phyloP scores from a whole-genome alignment of 2,329 filamentous ascomycete species.

The Fusarium dimerum region DNA sequence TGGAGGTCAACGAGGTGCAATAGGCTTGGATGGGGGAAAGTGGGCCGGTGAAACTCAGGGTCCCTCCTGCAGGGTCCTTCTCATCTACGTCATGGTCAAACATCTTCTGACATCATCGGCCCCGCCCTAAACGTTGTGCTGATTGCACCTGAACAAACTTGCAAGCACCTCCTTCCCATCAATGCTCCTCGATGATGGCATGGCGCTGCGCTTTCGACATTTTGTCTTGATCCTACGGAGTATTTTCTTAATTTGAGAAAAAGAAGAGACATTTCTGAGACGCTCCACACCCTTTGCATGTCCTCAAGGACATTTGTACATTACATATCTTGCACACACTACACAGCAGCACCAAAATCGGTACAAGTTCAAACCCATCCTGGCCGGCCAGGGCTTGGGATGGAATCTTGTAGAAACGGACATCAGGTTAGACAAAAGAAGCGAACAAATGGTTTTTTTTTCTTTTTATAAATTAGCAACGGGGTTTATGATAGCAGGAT shows the following conservation, averaged over 20 bases:
- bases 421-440: constrained; percentile 20
- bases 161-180: constrained; percentile 3
- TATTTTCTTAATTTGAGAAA: too few relatives aligned
- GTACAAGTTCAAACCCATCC: constrained; percentile 4
- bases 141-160: constrained; percentile 12
- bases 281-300: too few relatives aligned
- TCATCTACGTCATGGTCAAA: neutral
- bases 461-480: constrained; percentile 1
- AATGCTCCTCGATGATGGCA: constrained; percentile 28
- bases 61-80: constrained; percentile 34
- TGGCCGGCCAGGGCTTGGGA: constrained; percentile 19
- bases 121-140: constrained; percentile 1
- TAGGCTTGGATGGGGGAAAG: constrained; percentile 10
- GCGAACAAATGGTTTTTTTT: constrained; percentile 5
- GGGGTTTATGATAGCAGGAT: too few relatives aligned
- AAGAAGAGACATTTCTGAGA: too few relatives aligned
- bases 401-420: constrained; percentile 3
- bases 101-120: constrained; percentile 14
- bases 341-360: neutral
- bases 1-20: constrained; percentile 11
- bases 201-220: constrained; percentile 21
- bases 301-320: too few relatives aligned
- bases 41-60: constrained; percentile 27
- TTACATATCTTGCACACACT: too few relatives aligned
- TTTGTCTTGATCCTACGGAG: constrained; percentile 5